A percentile compares a stretch with the other conserved stretches of the same genome.
phyloP scores from a whole-genome alignment of 2,329 filamentous ascomycete species.

The Colletotrichum gigasporum region DNA sequence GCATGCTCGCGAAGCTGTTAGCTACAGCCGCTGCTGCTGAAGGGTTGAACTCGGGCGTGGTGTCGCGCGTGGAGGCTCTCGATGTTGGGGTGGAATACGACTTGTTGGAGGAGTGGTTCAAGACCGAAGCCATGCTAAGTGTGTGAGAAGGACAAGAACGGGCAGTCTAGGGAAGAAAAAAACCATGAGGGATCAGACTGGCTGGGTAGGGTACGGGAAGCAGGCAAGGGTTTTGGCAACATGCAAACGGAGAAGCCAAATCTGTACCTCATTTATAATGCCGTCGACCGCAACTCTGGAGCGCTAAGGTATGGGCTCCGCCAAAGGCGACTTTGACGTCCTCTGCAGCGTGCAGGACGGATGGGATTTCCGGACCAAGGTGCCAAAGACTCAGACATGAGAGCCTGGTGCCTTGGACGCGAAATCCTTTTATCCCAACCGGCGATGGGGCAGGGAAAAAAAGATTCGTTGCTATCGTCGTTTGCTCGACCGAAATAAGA shows the following conservation, averaged over 20 bases:
- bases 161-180: not conserved
- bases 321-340: slow-evolving; percentile 24
- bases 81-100: slow-evolving; percentile 22
- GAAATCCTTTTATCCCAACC: not conserved
- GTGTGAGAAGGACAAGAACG: not conserved
- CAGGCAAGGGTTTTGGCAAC: not conserved
- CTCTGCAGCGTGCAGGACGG: slow-evolving; percentile 2
- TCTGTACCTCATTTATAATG: slow-evolving; percentile 8
- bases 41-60: slow-evolving; percentile 22
- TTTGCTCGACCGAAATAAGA: slow-evolving; percentile 32
- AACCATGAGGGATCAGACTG: not conserved
- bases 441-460: not conserved
- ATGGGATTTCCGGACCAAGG: not conserved
- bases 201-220: slow-evolving; percentile 8
- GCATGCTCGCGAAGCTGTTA: not conserved
- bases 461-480: slow-evolving; percentile 25
- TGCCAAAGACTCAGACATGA: slow-evolving; percentile 24
- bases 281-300: slow-evolving; percentile 23
- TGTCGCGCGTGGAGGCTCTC: slow-evolving; percentile 21
- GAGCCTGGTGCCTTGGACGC: slow-evolving; percentile 17
- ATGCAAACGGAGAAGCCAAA: slow-evolving; percentile 26
- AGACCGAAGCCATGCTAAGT: slow-evolving; percentile 21
- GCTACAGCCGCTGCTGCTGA: not conserved
- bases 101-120: slow-evolving; percentile 21
- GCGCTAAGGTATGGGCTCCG: not conserved